Conservation (phyloP, 495 filamentous ascomycete genomes). For the Choiromyces venosus region DNA sequence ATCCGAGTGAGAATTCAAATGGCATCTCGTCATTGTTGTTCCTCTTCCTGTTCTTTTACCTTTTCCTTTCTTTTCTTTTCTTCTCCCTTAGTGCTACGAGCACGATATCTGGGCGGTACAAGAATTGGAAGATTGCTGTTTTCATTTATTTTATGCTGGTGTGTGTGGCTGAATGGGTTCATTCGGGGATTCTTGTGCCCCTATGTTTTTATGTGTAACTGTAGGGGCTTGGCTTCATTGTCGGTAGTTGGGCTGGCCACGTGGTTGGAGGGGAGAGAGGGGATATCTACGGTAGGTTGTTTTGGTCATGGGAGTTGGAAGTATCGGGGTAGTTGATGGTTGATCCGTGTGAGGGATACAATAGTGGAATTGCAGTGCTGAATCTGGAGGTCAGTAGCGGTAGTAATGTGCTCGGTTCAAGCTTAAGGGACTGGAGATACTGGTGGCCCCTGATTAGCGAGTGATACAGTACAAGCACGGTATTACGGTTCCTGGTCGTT, state of each 20-base stretch:
- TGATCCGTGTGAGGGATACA: neutral
- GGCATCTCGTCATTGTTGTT: constrained; percentile 9
- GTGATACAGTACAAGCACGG: no score
- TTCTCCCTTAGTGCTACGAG: neutral
- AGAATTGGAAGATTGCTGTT: neutral
- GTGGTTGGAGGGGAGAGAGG: neutral
- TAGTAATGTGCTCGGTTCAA: neutral
- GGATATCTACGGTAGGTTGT: neutral
- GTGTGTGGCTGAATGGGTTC: neutral
- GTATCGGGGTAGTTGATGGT: neutral
- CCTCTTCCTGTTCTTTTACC: neutral
- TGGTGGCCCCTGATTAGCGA: no score
- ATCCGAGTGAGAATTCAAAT: constrained; percentile 27
- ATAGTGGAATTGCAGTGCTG: no score
- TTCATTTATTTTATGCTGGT: neutral
- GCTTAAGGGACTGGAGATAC: no score
- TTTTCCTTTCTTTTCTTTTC: neutral
- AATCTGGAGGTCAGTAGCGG: neutral
- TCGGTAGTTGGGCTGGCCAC: neutral
- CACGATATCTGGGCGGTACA: neutral
- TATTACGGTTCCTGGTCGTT: neutral
- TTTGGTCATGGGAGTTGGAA: neutral
- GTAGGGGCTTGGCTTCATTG: neutral
- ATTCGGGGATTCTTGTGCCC: neutral
- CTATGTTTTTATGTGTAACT: neutral